Percentiles rank a stretch among this genome's conserved stretches.
These are phyloP conservation scores for Aspergillus heteromorphus DNA, from an alignment of 495 filamentous ascomycete genomes.

Conservation along the genomic window DNA sequence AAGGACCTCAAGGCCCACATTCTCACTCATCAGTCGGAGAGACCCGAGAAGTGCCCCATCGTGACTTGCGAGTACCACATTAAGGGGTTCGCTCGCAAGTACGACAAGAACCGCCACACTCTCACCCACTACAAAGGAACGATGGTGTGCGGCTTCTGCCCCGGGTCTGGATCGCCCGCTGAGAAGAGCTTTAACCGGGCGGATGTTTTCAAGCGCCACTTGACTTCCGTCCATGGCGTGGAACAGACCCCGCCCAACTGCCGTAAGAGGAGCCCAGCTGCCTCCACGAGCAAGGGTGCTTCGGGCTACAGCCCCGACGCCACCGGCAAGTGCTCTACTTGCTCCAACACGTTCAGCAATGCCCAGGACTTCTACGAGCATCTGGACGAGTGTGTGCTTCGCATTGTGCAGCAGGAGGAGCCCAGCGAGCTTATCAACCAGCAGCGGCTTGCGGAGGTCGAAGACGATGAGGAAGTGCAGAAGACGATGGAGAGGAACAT, in stretches of 20 bases:
- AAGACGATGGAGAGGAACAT: conserved; percentile 80
- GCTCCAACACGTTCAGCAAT: conserved; percentile 82
- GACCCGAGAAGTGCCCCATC: conserved; percentile 96
- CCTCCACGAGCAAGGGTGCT: conserved; percentile 47
- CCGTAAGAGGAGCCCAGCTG: conserved; percentile 69
- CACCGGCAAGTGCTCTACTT: conserved; percentile 95
- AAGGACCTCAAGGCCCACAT: conserved; percentile 94
- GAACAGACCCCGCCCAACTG: conserved; percentile 96
- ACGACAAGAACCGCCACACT: conserved; percentile 98
- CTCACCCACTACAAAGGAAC: conserved; percentile 98
- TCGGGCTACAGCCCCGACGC: conserved; percentile 63
- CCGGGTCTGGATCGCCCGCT: conserved; percentile 81
- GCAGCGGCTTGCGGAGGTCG: conserved; percentile 71
- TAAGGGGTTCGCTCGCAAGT: conserved; percentile 96
- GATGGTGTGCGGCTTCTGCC: conserved; percentile 98
- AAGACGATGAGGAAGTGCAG: conserved; percentile 73
- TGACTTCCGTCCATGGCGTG: conserved; percentile 89
- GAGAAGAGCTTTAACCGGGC: conserved; percentile 99
- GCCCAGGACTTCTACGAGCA: conserved; percentile 99
- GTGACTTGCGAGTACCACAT: conserved; percentile 88
- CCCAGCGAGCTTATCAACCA: conserved; percentile 96
- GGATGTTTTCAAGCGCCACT: conserved; percentile 96
- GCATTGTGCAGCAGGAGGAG: conserved; percentile 95
- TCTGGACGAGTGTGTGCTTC: conserved; percentile 95
- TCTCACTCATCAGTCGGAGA: conserved; percentile 89